Percentiles rank a stretch among this genome's conserved stretches.
Conservation (phyloP, 345 rosid species). For the Salix suchowensis region DNA sequence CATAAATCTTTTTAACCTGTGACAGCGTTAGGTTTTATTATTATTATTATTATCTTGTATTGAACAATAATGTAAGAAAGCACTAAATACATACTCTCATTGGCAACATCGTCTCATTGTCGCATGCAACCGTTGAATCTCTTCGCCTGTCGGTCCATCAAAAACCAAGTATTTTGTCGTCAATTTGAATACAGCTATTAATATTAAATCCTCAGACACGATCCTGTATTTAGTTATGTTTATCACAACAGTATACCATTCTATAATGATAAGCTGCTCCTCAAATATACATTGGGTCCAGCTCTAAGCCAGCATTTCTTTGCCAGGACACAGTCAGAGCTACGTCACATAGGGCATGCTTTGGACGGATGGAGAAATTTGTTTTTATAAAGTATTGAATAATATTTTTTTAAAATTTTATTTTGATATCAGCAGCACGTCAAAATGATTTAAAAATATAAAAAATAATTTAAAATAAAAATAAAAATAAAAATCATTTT, state of each 20-base stretch:
- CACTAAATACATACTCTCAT: neutral
- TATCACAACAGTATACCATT: neutral
- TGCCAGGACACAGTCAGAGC: no score
- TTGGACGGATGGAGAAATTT: no score
- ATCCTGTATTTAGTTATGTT: neutral
- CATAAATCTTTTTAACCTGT: neutral
- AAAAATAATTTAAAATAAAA: no score
- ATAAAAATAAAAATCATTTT: no score
- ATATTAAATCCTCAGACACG: neutral
- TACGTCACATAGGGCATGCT: no score
- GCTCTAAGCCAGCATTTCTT: neutral
- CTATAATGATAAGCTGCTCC: neutral
- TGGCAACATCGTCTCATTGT: neutral
- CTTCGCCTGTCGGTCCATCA: neutral
- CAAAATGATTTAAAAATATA: no score
- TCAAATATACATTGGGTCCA: neutral
- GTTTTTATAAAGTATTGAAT: no score
- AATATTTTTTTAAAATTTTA: no score
- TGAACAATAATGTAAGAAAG: neutral
- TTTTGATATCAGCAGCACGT: fast-evolving
- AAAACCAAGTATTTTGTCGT: neutral
- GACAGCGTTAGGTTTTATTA: neutral
- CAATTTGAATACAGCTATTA: neutral
- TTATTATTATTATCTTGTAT: neutral
- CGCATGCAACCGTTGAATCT: neutral